Evolutionary conservation across 768 basidiomycete genomes (phyloP).

Genomic region (Lepiota venenata): DNA sequence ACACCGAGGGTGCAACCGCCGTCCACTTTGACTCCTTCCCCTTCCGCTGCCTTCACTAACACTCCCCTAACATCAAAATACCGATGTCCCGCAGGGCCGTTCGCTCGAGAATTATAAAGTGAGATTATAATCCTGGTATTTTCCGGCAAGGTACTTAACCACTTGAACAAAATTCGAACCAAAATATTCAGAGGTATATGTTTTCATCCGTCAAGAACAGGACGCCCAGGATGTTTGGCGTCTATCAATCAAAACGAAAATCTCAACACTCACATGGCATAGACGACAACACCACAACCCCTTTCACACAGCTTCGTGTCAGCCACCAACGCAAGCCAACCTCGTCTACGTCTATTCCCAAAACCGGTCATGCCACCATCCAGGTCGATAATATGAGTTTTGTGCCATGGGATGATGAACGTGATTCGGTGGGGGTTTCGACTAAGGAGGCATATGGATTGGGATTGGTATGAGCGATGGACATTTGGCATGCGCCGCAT

Average conservation of each 20-base stretch:
- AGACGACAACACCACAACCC: too few species aligned
- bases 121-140: slow-evolving; percentile 32
- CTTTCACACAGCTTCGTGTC: slow-evolving; percentile 49
- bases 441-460: slow-evolving; percentile 48
- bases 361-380: slow-evolving; percentile 68
- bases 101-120: slow-evolving; percentile 36
- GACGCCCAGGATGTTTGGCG: too few species aligned
- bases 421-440: slow-evolving; percentile 61
- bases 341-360: slow-evolving; percentile 56
- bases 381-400: slow-evolving; percentile 65
- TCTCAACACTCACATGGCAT: too few species aligned
- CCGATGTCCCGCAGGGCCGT: slow-evolving; percentile 30
- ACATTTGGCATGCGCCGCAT: slow-evolving; percentile 60
- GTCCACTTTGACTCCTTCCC: slow-evolving; percentile 30
- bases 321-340: slow-evolving; percentile 19
- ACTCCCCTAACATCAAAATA: slow-evolving; percentile 25
- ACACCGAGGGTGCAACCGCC: slow-evolving; percentile 16
- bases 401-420: slow-evolving; percentile 49
- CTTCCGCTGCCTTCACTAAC: slow-evolving; percentile 26
- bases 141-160: slow-evolving; percentile 12
- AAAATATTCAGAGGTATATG: too few species aligned
- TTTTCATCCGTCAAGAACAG: too few species aligned
- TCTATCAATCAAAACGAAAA: too few species aligned
- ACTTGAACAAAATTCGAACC: slow-evolving; percentile 25
- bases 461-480: slow-evolving; percentile 59